Conservation (phyloP, 2,329 filamentous ascomycete genomes). For the Cytospora schulzeri region DNA sequence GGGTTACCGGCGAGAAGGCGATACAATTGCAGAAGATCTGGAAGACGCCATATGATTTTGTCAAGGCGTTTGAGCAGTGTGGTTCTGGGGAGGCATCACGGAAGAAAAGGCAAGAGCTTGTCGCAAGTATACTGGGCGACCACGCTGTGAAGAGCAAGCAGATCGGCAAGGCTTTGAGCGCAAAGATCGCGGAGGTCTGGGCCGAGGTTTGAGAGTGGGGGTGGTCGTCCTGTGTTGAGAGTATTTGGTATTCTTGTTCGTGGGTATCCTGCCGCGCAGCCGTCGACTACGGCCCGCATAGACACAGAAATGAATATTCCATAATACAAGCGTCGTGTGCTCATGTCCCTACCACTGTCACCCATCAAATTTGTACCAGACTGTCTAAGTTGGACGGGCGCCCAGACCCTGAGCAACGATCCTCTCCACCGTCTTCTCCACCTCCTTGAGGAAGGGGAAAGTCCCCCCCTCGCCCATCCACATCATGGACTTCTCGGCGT, state of each 20-base stretch:
- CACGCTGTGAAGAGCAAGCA: constrained; percentile 67
- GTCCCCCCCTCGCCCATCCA: constrained; percentile 67
- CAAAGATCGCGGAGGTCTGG: constrained; percentile 75
- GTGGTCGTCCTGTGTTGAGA: background rate
- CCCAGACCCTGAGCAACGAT: constrained; percentile 71
- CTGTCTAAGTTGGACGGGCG: constrained; percentile 25
- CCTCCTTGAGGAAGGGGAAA: constrained; percentile 64
- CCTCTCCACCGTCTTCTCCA: constrained; percentile 73
- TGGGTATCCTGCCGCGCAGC: background rate
- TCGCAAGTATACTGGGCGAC: constrained; percentile 57
- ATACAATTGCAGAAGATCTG: constrained; percentile 79
- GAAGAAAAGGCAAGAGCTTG: constrained; percentile 62
- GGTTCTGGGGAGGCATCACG: constrained; percentile 50
- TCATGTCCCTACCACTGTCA: background rate
- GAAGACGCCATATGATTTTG: constrained; percentile 71
- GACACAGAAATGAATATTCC: background rate
- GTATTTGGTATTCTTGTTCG: background rate
- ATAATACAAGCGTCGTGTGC: background rate
- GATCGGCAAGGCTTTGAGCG: constrained; percentile 65
- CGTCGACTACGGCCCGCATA: constrained; percentile 2
- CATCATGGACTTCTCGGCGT: constrained; percentile 85
- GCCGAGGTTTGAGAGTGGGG: constrained; percentile 46
- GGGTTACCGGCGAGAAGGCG: constrained; percentile 76
- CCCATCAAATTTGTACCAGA: background rate
- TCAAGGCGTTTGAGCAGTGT: constrained; percentile 67